Evolutionary conservation across 768 basidiomycete species (phyloP), one percentile per base, ranked within the genome.

Genomic region (Myochromella boudieri): DNA sequence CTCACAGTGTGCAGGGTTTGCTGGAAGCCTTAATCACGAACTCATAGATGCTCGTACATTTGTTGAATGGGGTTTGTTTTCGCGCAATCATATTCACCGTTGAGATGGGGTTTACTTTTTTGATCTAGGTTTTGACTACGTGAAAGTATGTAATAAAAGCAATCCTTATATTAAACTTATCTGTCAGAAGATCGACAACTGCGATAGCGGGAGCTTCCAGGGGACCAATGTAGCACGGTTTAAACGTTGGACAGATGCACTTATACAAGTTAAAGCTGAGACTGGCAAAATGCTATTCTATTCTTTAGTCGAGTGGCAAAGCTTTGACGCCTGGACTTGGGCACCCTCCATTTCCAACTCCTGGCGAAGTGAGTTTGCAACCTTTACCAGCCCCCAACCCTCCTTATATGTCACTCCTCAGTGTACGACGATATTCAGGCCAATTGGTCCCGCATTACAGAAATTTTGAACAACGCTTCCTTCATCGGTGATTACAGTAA

Each of bases 401-500:
- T 17, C 22, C 8, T 8, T 20, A 37, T 17, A 36, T 15, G 4
- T 15, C 9, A 27, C 6, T 9, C 24, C 10, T 17, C 15, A 60
- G 61, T 60, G 34, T 59, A 51, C 21, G 59, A 60, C 21, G 57
- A 62, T 44, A 62, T 60, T 20, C 43, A 56, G 37, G 21, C 59
- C 7, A 55, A 54, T 41, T 60, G 61, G 57, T 39, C 37, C 25
- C 48, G 59, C n/a, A 60, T 62, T 18, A 57, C 52, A 6, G 46
- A 53, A 18, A 62, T 60, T 28, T 32, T 59, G 24, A 62, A 62
- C 26, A 60, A 62, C 37, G 57, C 59, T 15, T 60, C 59, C 2
- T 62, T 62, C 49, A 62, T 62, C 29, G 57, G 59, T 21, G 47
- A 59, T 17, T 55, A 46, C 45, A 55, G 57, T 14, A 60, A 76